These are phyloP conservation scores for Angophora floribunda DNA, from an alignment of 345 rosid genomes.

Conservation along the genomic window DNA sequence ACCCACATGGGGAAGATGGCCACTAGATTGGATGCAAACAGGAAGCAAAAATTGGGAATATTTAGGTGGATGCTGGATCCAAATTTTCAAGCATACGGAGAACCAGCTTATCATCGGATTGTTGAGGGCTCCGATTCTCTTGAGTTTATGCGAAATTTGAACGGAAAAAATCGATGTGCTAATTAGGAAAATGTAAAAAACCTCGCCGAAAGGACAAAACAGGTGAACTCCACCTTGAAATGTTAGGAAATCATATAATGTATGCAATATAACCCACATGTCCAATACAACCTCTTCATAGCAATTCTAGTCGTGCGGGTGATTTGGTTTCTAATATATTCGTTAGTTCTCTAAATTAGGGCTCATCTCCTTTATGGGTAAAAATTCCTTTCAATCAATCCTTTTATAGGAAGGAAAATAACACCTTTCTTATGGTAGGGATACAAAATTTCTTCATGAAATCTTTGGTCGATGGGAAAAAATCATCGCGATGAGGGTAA, in stretches of 20 bases:
- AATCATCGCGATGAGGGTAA: background rate
- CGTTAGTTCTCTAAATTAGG: background rate
- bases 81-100: background rate
- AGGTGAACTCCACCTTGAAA: background rate
- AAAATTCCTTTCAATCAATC: background rate
- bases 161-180: background rate
- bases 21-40: background rate
- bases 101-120: background rate
- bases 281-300: background rate
- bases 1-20: background rate
- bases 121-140: background rate
- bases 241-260: background rate
- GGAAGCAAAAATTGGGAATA: background rate
- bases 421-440: background rate
- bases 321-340: background rate
- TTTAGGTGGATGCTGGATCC: background rate
- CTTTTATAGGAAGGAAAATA: background rate
- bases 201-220: accelerated
- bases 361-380: background rate
- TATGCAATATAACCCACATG: background rate
- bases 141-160: background rate
- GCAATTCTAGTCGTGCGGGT: background rate
- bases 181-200: background rate
- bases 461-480: background rate
- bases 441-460: background rate